Evolutionary conservation across 1,284 basidiomycete species (phyloP).

Genomic region (Xanthoconium separans): DNA sequence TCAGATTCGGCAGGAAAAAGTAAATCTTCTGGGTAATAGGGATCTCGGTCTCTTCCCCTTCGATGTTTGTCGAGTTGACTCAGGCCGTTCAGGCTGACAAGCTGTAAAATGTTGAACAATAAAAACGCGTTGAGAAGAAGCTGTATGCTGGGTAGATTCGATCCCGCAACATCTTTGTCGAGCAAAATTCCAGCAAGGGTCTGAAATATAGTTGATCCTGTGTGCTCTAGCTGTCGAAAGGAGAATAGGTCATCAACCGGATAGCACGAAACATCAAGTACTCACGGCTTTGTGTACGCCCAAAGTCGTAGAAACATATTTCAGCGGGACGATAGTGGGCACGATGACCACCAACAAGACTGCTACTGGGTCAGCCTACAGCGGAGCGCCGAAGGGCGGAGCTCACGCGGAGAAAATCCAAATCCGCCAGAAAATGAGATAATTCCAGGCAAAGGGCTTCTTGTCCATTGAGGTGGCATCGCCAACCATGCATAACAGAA

Average conservation of each 20-base stretch:
- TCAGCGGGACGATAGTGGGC: slow-evolving; percentile 66
- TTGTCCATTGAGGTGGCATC: slow-evolving; percentile 55
- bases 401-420: slow-evolving; percentile 69
- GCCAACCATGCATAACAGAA: slow-evolving; percentile 66
- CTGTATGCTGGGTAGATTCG: slow-evolving; percentile 38
- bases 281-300: slow-evolving; percentile 78
- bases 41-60: slow-evolving; percentile 19
- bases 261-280: slow-evolving; percentile 8
- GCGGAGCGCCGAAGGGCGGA: not conserved
- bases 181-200: slow-evolving; percentile 66
- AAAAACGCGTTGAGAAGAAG: slow-evolving; percentile 60
- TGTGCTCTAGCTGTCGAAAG: slow-evolving; percentile 61
- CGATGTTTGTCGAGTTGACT: slow-evolving; percentile 44
- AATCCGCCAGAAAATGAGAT: slow-evolving; percentile 64
- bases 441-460: slow-evolving; percentile 61
- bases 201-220: slow-evolving; percentile 69
- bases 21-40: slow-evolving; percentile 19
- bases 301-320: slow-evolving; percentile 75
- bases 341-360: slow-evolving; percentile 76
- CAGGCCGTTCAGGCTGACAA: slow-evolving; percentile 50
- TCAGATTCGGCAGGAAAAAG: not conserved
- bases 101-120: slow-evolving; percentile 57
- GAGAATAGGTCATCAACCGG: slow-evolving; percentile 1
- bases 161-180: slow-evolving; percentile 25
- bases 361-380: slow-evolving; percentile 23